Percentiles rank a stretch among this genome's conserved stretches.
Conservation (phyloP, 2,329 filamentous ascomycete genomes). For the Pseudopyrenochaeta lycopersici region DNA sequence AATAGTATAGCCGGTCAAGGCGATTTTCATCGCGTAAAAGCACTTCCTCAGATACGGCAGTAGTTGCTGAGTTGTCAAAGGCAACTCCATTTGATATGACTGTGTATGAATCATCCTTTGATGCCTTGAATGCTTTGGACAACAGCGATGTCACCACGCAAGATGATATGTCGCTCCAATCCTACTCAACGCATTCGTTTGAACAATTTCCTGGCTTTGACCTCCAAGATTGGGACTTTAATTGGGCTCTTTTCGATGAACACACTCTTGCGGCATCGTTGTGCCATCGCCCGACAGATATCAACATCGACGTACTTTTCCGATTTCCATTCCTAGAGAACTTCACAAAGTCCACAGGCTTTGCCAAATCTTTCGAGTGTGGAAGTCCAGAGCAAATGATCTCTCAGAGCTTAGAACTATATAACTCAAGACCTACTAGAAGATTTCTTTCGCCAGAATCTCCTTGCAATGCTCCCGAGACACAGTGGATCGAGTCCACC, state of each 20-base stretch:
- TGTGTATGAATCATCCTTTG: constrained; percentile 1
- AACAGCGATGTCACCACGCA: not conserved
- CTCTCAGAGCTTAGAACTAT: not conserved
- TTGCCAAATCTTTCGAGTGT: constrained; percentile 4
- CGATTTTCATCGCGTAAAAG: too few relatives aligned
- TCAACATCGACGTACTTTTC: constrained; percentile 1
- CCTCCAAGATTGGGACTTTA: not conserved
- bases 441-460: not conserved
- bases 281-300: constrained; percentile 2
- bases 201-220: not conserved
- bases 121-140: not conserved
- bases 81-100: not conserved
- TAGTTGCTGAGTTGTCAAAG: too few relatives aligned
- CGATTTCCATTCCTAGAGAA: constrained; percentile 6
- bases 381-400: not conserved
- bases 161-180: not conserved
- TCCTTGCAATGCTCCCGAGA: not conserved
- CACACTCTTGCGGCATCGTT: not conserved
- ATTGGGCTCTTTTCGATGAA: not conserved
- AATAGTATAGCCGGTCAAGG: not conserved
- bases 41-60: too few relatives aligned
- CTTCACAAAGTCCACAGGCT: not conserved
- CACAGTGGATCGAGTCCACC: too few relatives aligned
- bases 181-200: not conserved
- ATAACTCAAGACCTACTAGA: not conserved